Evolutionary conservation across 768 basidiomycete species (phyloP).

Genomic region (Leccinum variicolor): DNA sequence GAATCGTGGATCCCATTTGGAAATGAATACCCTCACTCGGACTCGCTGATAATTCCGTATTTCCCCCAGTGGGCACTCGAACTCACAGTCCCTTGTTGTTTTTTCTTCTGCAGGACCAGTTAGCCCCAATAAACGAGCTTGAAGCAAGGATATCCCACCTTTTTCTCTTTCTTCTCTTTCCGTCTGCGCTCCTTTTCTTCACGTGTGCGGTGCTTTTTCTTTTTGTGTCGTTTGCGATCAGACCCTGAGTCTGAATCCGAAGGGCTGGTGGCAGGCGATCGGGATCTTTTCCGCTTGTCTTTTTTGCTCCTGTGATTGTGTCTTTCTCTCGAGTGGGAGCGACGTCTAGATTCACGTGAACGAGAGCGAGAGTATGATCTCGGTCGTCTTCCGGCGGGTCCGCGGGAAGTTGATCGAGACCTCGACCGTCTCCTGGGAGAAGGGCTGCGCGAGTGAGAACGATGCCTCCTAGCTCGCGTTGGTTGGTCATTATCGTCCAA

Average conservation of each 20-base stretch:
- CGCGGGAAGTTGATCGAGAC: conserved; percentile 26
- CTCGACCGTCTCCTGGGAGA: conserved; percentile 20
- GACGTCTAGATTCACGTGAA: conserved; percentile 26
- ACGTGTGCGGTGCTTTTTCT: conserved; percentile 45
- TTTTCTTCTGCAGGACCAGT: conserved; percentile 50
- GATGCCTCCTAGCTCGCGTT: conserved; percentile 3
- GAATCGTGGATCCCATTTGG: neutral
- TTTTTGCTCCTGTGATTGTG: conserved; percentile 21
- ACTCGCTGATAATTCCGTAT: conserved; percentile 81
- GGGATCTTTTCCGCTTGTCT: conserved; percentile 31
- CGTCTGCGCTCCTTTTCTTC: conserved; percentile 51
- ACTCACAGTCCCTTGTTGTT: conserved; percentile 43
- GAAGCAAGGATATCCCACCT: conserved; percentile 36
- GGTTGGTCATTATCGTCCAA: conserved; percentile 7
- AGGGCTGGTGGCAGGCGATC: conserved; percentile 41
- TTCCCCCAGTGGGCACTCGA: conserved; percentile 77
- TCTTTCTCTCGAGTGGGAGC: conserved; percentile 36
- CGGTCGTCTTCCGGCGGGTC: conserved; percentile 10
- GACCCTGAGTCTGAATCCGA: conserved; percentile 33
- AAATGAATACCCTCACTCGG: conserved; percentile 56
- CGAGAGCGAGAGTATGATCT: conserved; percentile 25
- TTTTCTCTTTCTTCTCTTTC: conserved; percentile 70
- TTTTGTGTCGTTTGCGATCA: conserved; percentile 37
- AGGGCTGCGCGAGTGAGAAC: conserved; percentile 23
- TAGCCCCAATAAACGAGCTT: neutral